Evolutionary conservation across 148 eudicot species (phyloP), one percentile per base, ranked within the genome.

Genomic region (Rhododendron molle): DNA sequence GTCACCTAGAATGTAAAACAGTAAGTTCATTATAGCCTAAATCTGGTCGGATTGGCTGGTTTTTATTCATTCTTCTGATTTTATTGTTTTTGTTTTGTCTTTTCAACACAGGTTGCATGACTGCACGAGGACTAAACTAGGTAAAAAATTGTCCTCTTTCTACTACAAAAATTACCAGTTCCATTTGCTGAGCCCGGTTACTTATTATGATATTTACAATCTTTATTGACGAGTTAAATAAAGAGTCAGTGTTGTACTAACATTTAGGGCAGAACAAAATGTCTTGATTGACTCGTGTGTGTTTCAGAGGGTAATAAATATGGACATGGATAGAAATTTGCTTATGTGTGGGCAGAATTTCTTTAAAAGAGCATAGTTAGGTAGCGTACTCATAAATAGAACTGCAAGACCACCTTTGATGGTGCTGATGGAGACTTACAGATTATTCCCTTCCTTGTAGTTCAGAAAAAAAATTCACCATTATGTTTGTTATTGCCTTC

Each of bases 1-100:
- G 89, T 90, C 82, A 86, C 89, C 73, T 90, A 88, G 91, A 85
- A 28, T 62, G 32, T 38, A 2, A 76, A 82, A 81, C 82, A 78
- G 94, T 89, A 86, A 88, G 90, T 90, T 72, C 67, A 44, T 21
- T 79, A 47, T 80, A 80, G 65, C 36, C 82, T 84, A 76, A 32
- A 26, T 65, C 73, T 67, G 32, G 73, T 67, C 1, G 0, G 73
- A 67, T 26, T 28, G 15, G 32, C 73, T 67, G 32, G 73, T 67
- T 67, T 67, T 26, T 67, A 26, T 67, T 34, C 73, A 67, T 67
- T 26, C 50, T 38, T 67, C 73, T 84, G 71, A 13, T 50, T 32
- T 83, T 44, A 12, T 18, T 18, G 16, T 28, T 26, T 84, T 44
- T 58, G 56, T 84, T 76, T 21, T 76, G 58, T 54, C 62, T 38